Base-by-base conservation (phyloP, 345 rosid genomes). In the Rhodamnia argentea region DNA sequence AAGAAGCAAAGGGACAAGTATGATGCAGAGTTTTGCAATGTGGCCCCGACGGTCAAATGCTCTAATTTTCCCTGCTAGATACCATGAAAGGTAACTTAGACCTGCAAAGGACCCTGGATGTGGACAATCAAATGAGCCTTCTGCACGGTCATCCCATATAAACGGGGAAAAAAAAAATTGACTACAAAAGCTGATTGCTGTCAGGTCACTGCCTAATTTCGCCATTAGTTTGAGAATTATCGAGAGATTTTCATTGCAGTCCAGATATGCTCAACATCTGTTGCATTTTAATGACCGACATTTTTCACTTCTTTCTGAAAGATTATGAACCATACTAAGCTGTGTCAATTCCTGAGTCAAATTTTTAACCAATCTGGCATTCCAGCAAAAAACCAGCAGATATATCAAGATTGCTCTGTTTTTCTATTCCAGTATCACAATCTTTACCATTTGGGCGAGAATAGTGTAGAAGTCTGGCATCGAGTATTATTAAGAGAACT, bases 71-170 rank as follows among this genome's bases (percentile, higher is more conserved):
- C 96, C 95, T 13, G 95, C 91, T 86, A 94, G 83, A 83, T 94
- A 94, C 95, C 92, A 90, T 10, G 97, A 90, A 9, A 94, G 90
- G 86, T 90, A 93, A 16, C 89, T 89, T 62, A 93, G 87, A 86
- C 96, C 97, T 26, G 95, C 96, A 87, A 95, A 95, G 2, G 96
- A 92, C 96, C 97, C 94, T 93, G 90, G 87, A 88, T 26, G 5
- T 50, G 59, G 55, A 51, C 27, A 83, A 53, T 32, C 44, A 82
- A 84, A 23, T 58, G 76, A 22, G 62, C 26, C 40, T 83, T 54
- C 84, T 52, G 84, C 47, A 29, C n/a, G 1, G 78, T 47, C 29
- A 82, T 50, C 52, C 23, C 83, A 47, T 82, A 15, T 52, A 52
- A 82, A 52, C 13, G 13, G 3, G 1, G 2, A n/a, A 15, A 24